Percentiles rank a stretch among this genome's conserved stretches.
Conservation (phyloP, 1,139 yeast species). For the Nakaseomyces nivariensis region DNA sequence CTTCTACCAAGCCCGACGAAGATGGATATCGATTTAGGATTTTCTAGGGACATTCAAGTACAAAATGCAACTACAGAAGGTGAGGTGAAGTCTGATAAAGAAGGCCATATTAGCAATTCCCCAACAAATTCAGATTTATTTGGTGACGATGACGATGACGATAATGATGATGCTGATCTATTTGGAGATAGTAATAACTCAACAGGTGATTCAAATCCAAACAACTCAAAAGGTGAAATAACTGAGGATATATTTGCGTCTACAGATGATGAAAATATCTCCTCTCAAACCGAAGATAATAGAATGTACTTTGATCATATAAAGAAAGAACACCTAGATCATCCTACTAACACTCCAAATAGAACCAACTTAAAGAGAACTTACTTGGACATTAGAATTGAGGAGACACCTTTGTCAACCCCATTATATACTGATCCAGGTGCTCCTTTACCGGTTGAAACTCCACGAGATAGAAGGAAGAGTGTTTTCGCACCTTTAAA, state of each 20-base stretch:
- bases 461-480: conserved; percentile 41
- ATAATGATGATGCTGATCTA: conserved; percentile 22
- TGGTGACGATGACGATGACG: conserved; percentile 20
- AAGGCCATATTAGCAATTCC: conserved; percentile 12
- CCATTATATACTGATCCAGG: conserved; percentile 73
- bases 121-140: conserved; percentile 17
- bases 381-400: conserved; percentile 45
- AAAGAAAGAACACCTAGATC: neutral
- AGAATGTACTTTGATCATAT: conserved; percentile 2
- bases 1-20: conserved; percentile 11
- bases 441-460: conserved; percentile 63
- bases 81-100: conserved; percentile 2
- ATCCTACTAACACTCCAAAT: conserved; percentile 2
- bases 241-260: conserved; percentile 29
- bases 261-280: conserved; percentile 26
- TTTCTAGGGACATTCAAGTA: neutral
- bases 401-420: conserved; percentile 42
- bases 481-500: conserved; percentile 73
- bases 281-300: conserved; percentile 8
- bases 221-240: conserved; percentile 19
- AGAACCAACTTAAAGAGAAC: conserved; percentile 19
- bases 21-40: neutral
- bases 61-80: neutral
- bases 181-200: conserved; percentile 27
- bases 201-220: conserved; percentile 9